Conservation (phyloP, 1,284 basidiomycete genomes). For the Blastosporella zonata region DNA sequence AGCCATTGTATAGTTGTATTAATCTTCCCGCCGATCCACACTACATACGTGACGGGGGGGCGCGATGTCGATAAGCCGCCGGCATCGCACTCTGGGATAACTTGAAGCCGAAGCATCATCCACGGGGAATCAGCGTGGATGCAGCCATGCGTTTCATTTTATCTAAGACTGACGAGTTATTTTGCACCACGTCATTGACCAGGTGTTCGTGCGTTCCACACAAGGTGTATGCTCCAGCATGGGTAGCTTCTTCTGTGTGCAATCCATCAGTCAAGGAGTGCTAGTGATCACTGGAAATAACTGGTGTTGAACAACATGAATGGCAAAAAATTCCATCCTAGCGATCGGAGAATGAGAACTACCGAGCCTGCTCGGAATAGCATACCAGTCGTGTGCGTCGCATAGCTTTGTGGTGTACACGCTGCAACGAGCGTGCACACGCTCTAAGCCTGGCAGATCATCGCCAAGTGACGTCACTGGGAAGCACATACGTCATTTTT, state of each 20-base stretch:
- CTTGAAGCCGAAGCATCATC: no score
- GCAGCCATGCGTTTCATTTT: not conserved
- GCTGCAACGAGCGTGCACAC: no score
- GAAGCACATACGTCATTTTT: conserved; percentile 1
- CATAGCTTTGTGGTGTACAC: no score
- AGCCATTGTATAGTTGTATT: not conserved
- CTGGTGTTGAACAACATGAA: no score
- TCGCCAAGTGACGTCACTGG: conserved; percentile 2
- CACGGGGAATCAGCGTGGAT: not conserved
- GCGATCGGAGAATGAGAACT: not conserved
- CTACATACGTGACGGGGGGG: not conserved
- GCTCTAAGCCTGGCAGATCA: no score
- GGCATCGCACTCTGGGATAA: no score
- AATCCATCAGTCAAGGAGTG: no score
- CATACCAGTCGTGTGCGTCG: no score
- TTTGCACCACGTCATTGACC: not conserved
- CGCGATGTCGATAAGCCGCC: not conserved
- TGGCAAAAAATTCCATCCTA: no score
- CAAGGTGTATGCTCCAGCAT: not conserved
- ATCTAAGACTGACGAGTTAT: not conserved
- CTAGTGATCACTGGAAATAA: no score
- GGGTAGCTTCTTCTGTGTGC: not conserved
- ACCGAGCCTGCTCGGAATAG: no score
- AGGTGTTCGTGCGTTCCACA: not conserved
- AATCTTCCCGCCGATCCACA: not conserved